Base-by-base conservation (phyloP, 2,329 filamentous ascomycete species). In the Fusarium hainanense region DNA sequence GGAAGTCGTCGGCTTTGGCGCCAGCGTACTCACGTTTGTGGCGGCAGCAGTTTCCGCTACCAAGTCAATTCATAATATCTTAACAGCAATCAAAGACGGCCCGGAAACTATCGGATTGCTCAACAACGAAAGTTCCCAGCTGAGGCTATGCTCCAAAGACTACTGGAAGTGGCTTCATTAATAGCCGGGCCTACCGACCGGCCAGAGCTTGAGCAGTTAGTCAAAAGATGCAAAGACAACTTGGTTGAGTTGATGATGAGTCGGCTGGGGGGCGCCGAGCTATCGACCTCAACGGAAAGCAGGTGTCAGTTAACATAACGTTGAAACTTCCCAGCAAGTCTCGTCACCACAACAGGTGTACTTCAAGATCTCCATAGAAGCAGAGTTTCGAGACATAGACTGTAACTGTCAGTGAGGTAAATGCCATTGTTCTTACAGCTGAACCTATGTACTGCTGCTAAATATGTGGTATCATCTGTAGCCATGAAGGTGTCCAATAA, bases 81-180 rank as follows among this genome's bases (percentile, higher is more conserved):
- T 64, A 2, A 51, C 58, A 1, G 32, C 50, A 1, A 51, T 58
- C 7, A 47, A 64, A 20, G 61, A 63, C 11, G 61, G 61, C 1
- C 61, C 58, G 2, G 1, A 21, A 2, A 2, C n/a, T 7, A 42
- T 64, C 1, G 14, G 5, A 1, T 2, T 1, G 2, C 58, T 64
- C 0, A 27, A 2, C 0, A 2, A 7, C 0, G 61, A 64, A 1
- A 16, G 57, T 2, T 0, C 4, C 0, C 46, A 57, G 9, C 61
- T 64, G 0, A 27, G 25, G 18, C 12, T 1, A 0, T 63, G 0
- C 0, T 56, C 0, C 18, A 27, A 2, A 30, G 43, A 2, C 5
- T 63, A 1, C 2, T n/a, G 0, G 0, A 44, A 16, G 0, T 49
- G 10, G 7, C 3, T 40, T 18, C 0, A 0, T 49, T 1, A 0